phyloP scores from a whole-genome alignment of 2,329 filamentous ascomycete genomes.

The Colletotrichum sp. region DNA sequence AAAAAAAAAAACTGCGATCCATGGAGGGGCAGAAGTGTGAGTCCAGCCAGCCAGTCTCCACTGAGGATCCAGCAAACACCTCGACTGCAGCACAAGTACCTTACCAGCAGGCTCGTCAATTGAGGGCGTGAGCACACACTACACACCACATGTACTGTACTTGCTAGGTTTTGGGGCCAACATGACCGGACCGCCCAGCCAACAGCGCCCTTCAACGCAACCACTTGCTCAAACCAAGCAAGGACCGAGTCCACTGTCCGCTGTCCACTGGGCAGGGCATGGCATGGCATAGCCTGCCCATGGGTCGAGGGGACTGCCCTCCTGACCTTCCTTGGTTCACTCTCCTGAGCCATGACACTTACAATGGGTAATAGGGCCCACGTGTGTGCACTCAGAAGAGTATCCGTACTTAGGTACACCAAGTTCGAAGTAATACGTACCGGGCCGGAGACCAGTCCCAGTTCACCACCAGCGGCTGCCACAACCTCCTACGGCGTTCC shows the following conservation, averaged over 20 bases:
- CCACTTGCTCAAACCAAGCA: background rate
- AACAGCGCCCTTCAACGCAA: background rate
- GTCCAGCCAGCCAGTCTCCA: conserved; percentile 3
- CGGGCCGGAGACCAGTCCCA: background rate
- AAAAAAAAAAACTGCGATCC: background rate
- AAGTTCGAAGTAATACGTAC: background rate
- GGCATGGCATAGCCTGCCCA: background rate
- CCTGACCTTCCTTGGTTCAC: background rate
- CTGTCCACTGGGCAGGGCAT: background rate
- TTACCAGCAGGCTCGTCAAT: background rate
- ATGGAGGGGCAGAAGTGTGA: background rate
- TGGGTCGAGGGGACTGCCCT: background rate
- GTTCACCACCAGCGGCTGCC: background rate
- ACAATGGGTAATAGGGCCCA: background rate
- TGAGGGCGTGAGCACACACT: background rate
- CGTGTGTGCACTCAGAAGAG: background rate
- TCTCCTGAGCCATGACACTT: background rate
- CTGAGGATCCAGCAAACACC: background rate
- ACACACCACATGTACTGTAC: background rate
- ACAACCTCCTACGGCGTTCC: background rate
- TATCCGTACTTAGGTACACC: background rate
- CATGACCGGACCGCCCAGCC: background rate
- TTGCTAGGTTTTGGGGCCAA: background rate
- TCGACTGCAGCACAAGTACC: background rate
- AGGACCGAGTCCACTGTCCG: background rate